A percentile compares a stretch with the other conserved stretches of the same genome.
These are phyloP conservation scores for Aegilops bicornis DNA, from an alignment of 176 grass and related monocot species.

Conservation along the genomic window DNA sequence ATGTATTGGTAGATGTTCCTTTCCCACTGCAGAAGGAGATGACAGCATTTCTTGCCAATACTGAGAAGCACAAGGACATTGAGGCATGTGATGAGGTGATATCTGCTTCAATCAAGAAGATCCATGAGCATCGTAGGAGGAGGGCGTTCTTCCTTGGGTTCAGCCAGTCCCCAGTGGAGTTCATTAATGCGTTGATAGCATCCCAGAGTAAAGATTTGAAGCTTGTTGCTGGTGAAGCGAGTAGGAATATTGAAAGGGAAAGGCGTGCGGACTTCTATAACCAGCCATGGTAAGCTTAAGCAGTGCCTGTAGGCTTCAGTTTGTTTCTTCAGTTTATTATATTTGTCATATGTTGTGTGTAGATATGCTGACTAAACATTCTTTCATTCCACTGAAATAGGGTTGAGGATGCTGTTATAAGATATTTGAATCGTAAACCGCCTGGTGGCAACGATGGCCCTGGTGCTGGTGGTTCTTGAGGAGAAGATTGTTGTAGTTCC, in stretches of 20 bases:
- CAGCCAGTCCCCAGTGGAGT: slow-evolving; percentile 95
- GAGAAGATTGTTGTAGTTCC: slow-evolving; percentile 10
- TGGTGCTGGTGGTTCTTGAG: slow-evolving; percentile 53
- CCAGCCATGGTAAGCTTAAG: slow-evolving; percentile 74
- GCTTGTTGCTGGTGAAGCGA: slow-evolving; percentile 80
- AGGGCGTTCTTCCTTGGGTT: slow-evolving; percentile 97
- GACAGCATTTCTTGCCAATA: slow-evolving; percentile 75
- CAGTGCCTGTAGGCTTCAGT: not conserved
- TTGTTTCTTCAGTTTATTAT: not conserved
- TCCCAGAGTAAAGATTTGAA: slow-evolving; percentile 98
- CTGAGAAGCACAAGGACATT: slow-evolving; percentile 94
- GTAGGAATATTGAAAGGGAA: slow-evolving; percentile 81
- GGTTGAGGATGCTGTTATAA: slow-evolving; percentile 96
- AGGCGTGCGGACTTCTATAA: slow-evolving; percentile 86
- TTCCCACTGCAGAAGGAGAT: slow-evolving; percentile 96
- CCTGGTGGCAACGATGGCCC: slow-evolving; percentile 57
- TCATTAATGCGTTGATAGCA: slow-evolving; percentile 86
- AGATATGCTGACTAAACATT: slow-evolving; percentile 34
- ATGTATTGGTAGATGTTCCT: slow-evolving; percentile 88
- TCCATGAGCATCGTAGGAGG: slow-evolving; percentile 93
- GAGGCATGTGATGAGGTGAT: slow-evolving; percentile 94
- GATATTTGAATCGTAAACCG: slow-evolving; percentile 88
- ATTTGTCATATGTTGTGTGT: not conserved
- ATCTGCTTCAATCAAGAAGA: slow-evolving; percentile 95
- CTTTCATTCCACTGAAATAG: slow-evolving; percentile 32